A percentile compares a stretch with the other conserved stretches of the same genome.
Conservation (phyloP, 352 stramenopile species). For the Poterioochromonas sp. region DNA sequence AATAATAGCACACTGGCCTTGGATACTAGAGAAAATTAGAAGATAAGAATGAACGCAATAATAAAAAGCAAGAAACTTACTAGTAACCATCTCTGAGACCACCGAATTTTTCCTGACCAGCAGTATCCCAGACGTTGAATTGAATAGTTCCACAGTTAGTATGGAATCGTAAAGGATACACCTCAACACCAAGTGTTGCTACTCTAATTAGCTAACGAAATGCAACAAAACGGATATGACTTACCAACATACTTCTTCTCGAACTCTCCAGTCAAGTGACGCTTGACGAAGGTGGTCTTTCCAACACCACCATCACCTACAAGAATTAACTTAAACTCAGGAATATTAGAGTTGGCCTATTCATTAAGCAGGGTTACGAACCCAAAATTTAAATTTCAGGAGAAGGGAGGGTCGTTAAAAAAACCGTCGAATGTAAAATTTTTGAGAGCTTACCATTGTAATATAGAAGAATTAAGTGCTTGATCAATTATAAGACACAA, state of each 20-base stretch:
- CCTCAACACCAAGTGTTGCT: slow-evolving; percentile 96
- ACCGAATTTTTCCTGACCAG: slow-evolving; percentile 97
- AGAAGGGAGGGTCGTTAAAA: no score
- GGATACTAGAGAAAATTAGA: slow-evolving; percentile 56
- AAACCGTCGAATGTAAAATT: no score
- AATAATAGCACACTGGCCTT: slow-evolving; percentile 99
- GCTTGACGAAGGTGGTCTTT: slow-evolving; percentile 99
- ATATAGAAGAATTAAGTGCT: no score
- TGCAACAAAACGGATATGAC: slow-evolving; percentile 10
- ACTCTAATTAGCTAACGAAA: slow-evolving; percentile 15
- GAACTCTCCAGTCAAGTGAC: slow-evolving; percentile 99
- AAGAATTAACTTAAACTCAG: slow-evolving; percentile 99
- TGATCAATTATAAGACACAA: no score
- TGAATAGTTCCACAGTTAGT: slow-evolving; percentile 97
- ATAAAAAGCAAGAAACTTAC: slow-evolving; percentile 36
- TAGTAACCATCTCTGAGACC: slow-evolving; percentile 91
- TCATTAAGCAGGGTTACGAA: no score
- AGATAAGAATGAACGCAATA: slow-evolving; percentile 12
- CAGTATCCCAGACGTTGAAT: slow-evolving; percentile 99
- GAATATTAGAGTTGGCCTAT: slow-evolving; percentile 51
- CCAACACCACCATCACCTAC: slow-evolving; percentile 98
- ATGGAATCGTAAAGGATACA: slow-evolving; percentile 96
- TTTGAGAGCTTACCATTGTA: no score
- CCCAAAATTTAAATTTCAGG: no score
- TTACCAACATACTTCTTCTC: slow-evolving; percentile 97